These are phyloP conservation scores for Raphanus hybrid DNA, from an alignment of 441 rosid species.

Conservation along the genomic window DNA sequence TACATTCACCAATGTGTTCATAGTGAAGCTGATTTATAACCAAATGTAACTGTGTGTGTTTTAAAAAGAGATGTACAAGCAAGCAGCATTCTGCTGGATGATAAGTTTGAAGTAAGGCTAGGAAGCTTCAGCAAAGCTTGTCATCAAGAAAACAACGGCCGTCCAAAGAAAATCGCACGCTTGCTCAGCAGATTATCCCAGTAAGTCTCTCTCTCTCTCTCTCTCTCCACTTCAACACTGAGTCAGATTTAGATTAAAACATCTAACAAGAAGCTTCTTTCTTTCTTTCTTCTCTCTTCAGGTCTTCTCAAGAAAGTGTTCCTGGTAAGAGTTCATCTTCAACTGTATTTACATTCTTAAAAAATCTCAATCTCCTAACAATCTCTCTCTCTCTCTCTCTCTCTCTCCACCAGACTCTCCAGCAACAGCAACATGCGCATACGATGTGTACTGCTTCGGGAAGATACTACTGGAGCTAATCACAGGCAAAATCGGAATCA, in stretches of 20 bases:
- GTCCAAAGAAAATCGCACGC: constrained; percentile 52
- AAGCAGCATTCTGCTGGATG: constrained; percentile 75
- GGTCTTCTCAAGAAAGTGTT: constrained; percentile 30
- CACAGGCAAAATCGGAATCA: constrained; percentile 71
- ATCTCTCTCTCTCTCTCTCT: not conserved
- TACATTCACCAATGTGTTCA: not conserved
- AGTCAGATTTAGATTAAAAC: not conserved
- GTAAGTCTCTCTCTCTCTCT: constrained; percentile 49
- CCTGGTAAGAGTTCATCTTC: constrained; percentile 25
- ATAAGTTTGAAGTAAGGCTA: constrained; percentile 76
- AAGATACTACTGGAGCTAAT: constrained; percentile 65
- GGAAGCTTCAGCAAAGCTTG: constrained; percentile 67
- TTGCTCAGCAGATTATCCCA: constrained; percentile 50
- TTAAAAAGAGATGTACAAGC: constrained; percentile 69
- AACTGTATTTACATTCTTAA: not conserved
- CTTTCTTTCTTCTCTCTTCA: not conserved
- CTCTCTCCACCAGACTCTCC: constrained; percentile 31
- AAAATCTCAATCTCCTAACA: not conserved
- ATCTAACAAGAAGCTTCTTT: not conserved
- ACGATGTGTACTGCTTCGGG: constrained; percentile 74
- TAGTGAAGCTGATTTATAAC: not conserved
- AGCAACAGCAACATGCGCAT: constrained; percentile 50
- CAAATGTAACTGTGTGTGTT: constrained; percentile 9
- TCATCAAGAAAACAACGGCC: constrained; percentile 55
- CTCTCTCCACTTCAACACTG: not conserved